Conservation (phyloP, 768 basidiomycete genomes). For the Zangia roseola region DNA sequence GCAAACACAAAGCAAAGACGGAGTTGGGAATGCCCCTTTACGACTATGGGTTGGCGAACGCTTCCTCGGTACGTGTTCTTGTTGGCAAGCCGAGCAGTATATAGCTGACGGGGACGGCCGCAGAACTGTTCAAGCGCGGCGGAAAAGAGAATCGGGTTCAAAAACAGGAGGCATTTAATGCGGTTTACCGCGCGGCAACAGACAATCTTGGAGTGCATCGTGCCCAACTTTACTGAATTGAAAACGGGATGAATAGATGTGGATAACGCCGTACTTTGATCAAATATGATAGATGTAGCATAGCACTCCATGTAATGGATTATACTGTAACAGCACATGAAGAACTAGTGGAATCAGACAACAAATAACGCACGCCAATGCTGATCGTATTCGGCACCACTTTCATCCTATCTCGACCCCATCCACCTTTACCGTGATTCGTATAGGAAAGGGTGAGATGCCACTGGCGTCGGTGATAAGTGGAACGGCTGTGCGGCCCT, state of each 20-base stretch:
- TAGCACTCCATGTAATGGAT: no score
- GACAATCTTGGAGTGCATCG: conserved; percentile 17
- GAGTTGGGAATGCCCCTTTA: conserved; percentile 60
- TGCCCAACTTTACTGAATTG: conserved; percentile 15
- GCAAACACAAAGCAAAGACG: conserved; percentile 24
- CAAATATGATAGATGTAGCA: no score
- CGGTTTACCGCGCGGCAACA: conserved; percentile 24
- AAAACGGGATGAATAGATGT: background rate
- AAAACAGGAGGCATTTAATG: conserved; percentile 49
- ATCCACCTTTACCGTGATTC: conserved; percentile 65
- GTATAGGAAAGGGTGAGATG: conserved; percentile 81
- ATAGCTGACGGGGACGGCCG: background rate
- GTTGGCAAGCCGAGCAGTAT: background rate
- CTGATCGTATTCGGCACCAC: no score
- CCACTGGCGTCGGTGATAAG: conserved; percentile 73
- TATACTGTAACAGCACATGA: no score
- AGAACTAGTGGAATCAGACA: no score
- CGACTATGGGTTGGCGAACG: conserved; percentile 74
- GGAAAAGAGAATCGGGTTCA: conserved; percentile 48
- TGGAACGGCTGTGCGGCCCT: conserved; percentile 71
- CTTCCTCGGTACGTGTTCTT: conserved; percentile 48
- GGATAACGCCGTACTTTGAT: no score
- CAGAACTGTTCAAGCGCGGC: conserved; percentile 58
- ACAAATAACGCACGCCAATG: no score
- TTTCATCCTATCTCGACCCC: conserved; percentile 56